Base-by-base conservation (phyloP, 176 grass and related monocot species). In the Triticum turgidum region DNA sequence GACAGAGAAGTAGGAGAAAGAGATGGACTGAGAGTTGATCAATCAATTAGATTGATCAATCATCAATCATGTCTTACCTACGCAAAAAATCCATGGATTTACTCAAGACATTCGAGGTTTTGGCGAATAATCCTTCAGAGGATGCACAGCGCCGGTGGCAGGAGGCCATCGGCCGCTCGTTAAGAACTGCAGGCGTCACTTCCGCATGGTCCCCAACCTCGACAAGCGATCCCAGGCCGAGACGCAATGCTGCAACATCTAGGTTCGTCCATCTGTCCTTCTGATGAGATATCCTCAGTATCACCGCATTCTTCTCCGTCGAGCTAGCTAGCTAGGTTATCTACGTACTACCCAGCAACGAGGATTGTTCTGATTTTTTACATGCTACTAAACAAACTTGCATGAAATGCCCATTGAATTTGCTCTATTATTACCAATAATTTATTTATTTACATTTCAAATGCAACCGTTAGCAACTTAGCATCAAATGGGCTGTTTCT, bases 71-170 rank as follows among this genome's bases (percentile, higher is more conserved):
- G 78, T 33, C 89, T 25, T 95, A 39, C 81, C 72, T 93, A 7
- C 39, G 84, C 61, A 93, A 73, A 72, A 91, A 87, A 58, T 95
- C 94, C 20, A 92, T 90, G 88, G 90, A 86, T 38, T 95, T 95
- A 79, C 52, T 98, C 1, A 92, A 82, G 84, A 86, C 88, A 47
- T 96, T 98, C 61, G 93, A 96, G 85, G 88, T 98, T 65, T 86
- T 87, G 24, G 69, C 84, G 8, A 98, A 95, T 88, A 90, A 98
- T 61, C 90, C 96, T 72, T 92, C 96, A 34, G 91, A 92, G 88
- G 96, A 95, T 8, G 96, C 84, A 59, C 96, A 98, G 90, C 91
- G 90, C 8, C 86, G 91, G n/a, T 98, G 96, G 96, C 67, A 93
- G 78, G 82, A 92, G 5, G 93, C 93, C 33, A 91, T 95, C 24